These are phyloP conservation scores for Begonia masoniana DNA, from an alignment of 306 rosid genomes.

Conservation along the genomic window DNA sequence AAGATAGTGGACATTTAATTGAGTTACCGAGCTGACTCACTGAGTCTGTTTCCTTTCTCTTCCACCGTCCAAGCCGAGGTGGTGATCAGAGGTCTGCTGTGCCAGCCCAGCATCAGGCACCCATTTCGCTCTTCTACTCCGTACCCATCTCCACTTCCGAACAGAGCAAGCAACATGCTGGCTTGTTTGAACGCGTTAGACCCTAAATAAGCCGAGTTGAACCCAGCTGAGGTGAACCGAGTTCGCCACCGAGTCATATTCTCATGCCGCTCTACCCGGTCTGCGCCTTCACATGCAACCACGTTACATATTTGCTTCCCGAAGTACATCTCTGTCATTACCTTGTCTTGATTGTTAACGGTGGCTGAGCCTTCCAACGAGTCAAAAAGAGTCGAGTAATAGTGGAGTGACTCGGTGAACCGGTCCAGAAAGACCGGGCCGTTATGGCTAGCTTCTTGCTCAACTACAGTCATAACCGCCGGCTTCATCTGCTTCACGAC, in stretches of 20 bases:
- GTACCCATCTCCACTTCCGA: conserved; percentile 80
- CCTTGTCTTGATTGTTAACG: conserved; percentile 39
- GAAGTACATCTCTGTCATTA: conserved; percentile 68
- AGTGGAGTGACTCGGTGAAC: conserved; percentile 83
- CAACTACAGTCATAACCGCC: conserved; percentile 74
- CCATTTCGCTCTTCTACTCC: conserved; percentile 76
- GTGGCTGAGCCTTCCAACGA: conserved; percentile 72
- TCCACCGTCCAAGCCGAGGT: conserved; percentile 82
- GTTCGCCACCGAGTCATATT: conserved; percentile 53
- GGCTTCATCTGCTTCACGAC: conserved; percentile 62
- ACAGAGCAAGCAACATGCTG: conserved; percentile 55
- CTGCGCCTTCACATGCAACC: conserved; percentile 76
- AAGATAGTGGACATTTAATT: not conserved
- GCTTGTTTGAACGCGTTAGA: conserved; percentile 95
- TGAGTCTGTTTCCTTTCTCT: conserved; percentile 12
- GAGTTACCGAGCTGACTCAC: conserved; percentile 33
- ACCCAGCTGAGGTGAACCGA: conserved; percentile 52
- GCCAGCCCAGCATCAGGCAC: conserved; percentile 76
- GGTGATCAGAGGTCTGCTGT: conserved; percentile 73
- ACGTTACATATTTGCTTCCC: conserved; percentile 90
- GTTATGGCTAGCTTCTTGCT: conserved; percentile 82
- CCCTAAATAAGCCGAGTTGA: conserved; percentile 56
- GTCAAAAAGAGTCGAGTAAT: conserved; percentile 88
- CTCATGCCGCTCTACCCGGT: conserved; percentile 87
- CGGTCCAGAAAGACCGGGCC: conserved; percentile 57